A percentile compares a stretch with the other conserved stretches of the same genome.
Evolutionary conservation across 1,284 basidiomycete species (phyloP).

Genomic region (Porogramme epimiltina): DNA sequence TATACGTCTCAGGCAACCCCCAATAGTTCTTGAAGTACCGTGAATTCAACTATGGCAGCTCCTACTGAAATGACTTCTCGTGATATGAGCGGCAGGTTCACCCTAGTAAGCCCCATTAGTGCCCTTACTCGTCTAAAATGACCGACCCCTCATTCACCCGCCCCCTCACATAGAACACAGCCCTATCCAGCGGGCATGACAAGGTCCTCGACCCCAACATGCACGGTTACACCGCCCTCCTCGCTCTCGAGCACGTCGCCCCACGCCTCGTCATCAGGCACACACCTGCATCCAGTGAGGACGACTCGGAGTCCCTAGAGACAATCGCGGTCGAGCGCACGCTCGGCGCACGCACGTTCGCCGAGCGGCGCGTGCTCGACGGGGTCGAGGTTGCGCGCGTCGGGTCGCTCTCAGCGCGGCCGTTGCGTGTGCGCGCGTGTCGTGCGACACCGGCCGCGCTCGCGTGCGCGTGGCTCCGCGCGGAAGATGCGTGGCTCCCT

Average conservation of each 20-base stretch:
- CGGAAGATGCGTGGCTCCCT: neutral
- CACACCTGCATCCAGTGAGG: too few species aligned
- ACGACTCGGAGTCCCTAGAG: neutral
- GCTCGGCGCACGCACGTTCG: neutral
- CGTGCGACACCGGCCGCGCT: neutral
- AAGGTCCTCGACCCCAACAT: too few species aligned
- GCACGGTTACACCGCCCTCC: too few species aligned
- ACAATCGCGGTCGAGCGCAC: neutral
- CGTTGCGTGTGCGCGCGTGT: neutral
- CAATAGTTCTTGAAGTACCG: too few species aligned
- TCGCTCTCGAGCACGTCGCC: neutral
- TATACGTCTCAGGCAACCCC: too few species aligned
- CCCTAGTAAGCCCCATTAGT: neutral
- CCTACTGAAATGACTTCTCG: neutral
- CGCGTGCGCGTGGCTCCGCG: neutral
- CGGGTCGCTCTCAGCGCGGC: neutral
- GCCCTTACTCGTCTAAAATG: neutral
- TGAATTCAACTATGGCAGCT: neutral
- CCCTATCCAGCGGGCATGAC: neutral
- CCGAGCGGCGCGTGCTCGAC: neutral
- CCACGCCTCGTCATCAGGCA: neutral
- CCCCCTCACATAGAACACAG: neutral
- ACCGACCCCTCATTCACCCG: neutral
- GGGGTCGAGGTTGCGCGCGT: neutral
- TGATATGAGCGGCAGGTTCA: slow-evolving; percentile 1